Conservation (phyloP, 2,329 filamentous ascomycete species). For the Penicillium sumatraense region DNA sequence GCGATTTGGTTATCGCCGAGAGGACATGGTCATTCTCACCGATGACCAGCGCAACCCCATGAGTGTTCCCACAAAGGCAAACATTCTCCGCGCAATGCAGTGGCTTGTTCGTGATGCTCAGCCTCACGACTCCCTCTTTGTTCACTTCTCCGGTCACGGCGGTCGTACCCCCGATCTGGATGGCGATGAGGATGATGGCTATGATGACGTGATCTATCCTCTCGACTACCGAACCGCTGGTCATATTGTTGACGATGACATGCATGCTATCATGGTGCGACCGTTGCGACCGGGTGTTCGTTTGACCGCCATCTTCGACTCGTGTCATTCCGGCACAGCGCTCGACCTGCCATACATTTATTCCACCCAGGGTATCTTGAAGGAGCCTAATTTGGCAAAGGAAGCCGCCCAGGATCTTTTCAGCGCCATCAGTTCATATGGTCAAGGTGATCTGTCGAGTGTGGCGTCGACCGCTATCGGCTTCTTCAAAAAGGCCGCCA, state of each 20-base stretch:
- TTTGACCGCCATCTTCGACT: slow-evolving; percentile 70
- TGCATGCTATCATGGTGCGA: slow-evolving; percentile 76
- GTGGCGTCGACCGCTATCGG: slow-evolving; percentile 80
- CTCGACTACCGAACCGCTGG: slow-evolving; percentile 71
- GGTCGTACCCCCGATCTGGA: slow-evolving; percentile 75
- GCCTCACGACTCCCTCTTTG: slow-evolving; percentile 92
- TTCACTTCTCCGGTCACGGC: slow-evolving; percentile 90
- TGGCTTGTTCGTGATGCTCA: slow-evolving; percentile 96
- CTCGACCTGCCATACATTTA: slow-evolving; percentile 72
- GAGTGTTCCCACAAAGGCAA: slow-evolving; percentile 93
- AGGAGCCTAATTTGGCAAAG: slow-evolving; percentile 70
- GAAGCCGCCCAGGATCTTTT: slow-evolving; percentile 68
- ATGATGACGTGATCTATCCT: slow-evolving; percentile 78
- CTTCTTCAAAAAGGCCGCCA: slow-evolving; percentile 85
- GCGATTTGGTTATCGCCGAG: slow-evolving; percentile 85
- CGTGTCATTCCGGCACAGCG: slow-evolving; percentile 69
- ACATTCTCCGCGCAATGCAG: slow-evolving; percentile 94
- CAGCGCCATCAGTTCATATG: slow-evolving; percentile 73
- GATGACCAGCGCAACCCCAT: slow-evolving; percentile 97
- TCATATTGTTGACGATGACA: slow-evolving; percentile 78
- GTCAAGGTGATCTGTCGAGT: slow-evolving; percentile 78
- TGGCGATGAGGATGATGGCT: slow-evolving; percentile 76
- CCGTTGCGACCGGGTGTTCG: slow-evolving; percentile 86
- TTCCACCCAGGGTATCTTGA: slow-evolving; percentile 68
- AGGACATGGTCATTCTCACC: slow-evolving; percentile 96